Evolutionary conservation across 2,329 filamentous ascomycete species (phyloP), one percentile per base, ranked within the genome.

Genomic region (Fusarium tanahbumbuense): DNA sequence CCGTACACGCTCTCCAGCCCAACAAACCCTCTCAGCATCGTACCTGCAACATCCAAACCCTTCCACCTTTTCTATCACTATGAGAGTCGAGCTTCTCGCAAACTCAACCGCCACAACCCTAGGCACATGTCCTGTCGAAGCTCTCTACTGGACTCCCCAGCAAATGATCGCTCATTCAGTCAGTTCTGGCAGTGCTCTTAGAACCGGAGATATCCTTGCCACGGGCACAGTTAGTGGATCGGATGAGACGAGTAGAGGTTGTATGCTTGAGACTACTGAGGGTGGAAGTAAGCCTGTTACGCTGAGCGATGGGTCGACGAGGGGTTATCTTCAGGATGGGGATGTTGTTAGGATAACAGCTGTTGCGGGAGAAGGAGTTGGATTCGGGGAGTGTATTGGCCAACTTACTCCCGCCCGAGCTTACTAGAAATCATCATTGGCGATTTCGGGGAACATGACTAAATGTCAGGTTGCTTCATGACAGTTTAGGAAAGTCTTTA

Each of bases 161-260:
- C 69, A 72, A 1, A 63, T 72, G 47, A 28, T 72, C 2, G 69
- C 69, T 3, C 68, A 71, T 8, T 59, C 68, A 0, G 68, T 69
- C 3, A 71, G 68, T 1, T 65, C 68, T 0, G 68, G 68, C 0
- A 71, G 68, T 41, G 68, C 64, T 0, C 53, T 71, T 0, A 12
- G 68, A 2, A 69, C 68, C 0, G 82, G 82, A 0, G 82, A 84
- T 64, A 11, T 84, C 2, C 58, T 84, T 34, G 83, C 77, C 0
- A 83, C 81, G 0, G 83, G 83, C 0, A 84, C 82, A 0, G 77
- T 84, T 12, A 80, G 76, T 6, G 82, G 81, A 1, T 63, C 68
- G 0, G 77, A 74, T 1, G 70, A 77, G 4, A 76, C 76, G 0
- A 76, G 74, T 28, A 76, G 79, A 25, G 83, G 82, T 0, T 83